These are phyloP conservation scores for Crucihimalaya himalaica DNA, from an alignment of 345 rosid genomes.

Conservation along the genomic window DNA sequence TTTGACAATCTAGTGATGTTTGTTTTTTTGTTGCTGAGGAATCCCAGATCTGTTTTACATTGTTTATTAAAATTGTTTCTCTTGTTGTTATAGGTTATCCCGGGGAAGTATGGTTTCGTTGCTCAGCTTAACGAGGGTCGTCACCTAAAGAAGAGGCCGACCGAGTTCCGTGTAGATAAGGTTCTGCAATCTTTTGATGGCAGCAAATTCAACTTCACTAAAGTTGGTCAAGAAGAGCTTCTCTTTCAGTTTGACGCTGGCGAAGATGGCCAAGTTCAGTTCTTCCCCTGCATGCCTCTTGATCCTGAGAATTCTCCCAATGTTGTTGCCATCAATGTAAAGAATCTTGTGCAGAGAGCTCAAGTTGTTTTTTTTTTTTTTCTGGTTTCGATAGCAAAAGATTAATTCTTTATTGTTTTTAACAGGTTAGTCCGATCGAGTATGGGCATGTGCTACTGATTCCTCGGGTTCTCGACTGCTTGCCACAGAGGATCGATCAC, in stretches of 20 bases:
- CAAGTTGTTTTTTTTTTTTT: neutral
- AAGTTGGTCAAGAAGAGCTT: conserved; percentile 97
- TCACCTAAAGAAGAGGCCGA: conserved; percentile 98
- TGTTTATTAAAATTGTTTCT: conserved; percentile 2
- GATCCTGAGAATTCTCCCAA: conserved; percentile 79
- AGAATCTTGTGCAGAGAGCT: conserved; percentile 5
- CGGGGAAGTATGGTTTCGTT: conserved; percentile 85
- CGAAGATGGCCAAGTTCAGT: conserved; percentile 70
- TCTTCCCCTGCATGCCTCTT: conserved; percentile 69
- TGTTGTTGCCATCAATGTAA: conserved; percentile 95
- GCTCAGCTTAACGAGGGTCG: conserved; percentile 99
- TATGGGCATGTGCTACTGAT: conserved; percentile 96
- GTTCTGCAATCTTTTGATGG: conserved; percentile 96
- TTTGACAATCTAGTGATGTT: conserved; percentile 3
- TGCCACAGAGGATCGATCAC: conserved; percentile 96
- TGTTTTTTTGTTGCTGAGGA: too few species aligned
- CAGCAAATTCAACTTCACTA: conserved; percentile 93
- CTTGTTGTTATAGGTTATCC: conserved; percentile 63
- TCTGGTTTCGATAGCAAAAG: conserved; percentile 6
- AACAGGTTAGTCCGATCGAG: conserved; percentile 97
- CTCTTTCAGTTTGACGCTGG: conserved; percentile 96
- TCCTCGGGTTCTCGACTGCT: conserved; percentile 89
- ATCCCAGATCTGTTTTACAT: neutral
- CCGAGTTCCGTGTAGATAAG: conserved; percentile 94
- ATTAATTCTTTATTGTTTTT: neutral